Percentiles rank a stretch among this genome's conserved stretches.
Conservation (phyloP, 345 rosid genomes). For the Hibiscus syriacus region DNA sequence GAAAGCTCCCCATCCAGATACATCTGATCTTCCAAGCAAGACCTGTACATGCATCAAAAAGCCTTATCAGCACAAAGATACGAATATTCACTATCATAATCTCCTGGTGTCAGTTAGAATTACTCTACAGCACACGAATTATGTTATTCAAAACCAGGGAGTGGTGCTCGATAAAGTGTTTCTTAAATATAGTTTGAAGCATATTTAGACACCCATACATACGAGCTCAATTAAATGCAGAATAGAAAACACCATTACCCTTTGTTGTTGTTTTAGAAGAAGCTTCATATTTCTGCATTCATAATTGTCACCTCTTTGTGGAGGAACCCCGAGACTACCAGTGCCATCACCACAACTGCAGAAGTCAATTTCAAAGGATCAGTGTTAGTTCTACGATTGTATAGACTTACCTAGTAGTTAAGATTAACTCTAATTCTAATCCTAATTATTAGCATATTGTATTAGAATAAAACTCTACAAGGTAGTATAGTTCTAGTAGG, state of each 20-base stretch:
- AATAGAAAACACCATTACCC: slow-evolving; percentile 35
- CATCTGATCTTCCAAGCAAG: too few species aligned
- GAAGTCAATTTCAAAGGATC: slow-evolving; percentile 15
- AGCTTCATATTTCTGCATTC: too few species aligned
- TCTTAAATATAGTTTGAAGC: not conserved
- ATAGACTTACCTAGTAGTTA: too few species aligned
- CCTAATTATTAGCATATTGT: too few species aligned
- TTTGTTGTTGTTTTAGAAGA: too few species aligned
- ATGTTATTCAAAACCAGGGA: not conserved
- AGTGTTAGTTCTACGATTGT: too few species aligned
- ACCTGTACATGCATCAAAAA: slow-evolving; percentile 4
- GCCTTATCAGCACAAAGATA: not conserved
- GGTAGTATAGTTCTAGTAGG: too few species aligned
- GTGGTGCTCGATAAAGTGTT: not conserved
- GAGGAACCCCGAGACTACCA: slow-evolving; percentile 84
- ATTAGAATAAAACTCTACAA: too few species aligned
- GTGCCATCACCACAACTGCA: slow-evolving; percentile 96
- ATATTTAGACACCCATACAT: not conserved
- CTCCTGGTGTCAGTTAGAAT: not conserved
- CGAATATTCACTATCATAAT: not conserved
- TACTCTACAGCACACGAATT: not conserved
- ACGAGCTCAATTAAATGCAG: not conserved
- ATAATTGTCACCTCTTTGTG: too few species aligned
- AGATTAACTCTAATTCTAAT: too few species aligned
- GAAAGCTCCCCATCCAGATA: too few species aligned